Evolutionary conservation across 495 filamentous ascomycete genomes (phyloP).

Genomic region (Xylaria curta): DNA sequence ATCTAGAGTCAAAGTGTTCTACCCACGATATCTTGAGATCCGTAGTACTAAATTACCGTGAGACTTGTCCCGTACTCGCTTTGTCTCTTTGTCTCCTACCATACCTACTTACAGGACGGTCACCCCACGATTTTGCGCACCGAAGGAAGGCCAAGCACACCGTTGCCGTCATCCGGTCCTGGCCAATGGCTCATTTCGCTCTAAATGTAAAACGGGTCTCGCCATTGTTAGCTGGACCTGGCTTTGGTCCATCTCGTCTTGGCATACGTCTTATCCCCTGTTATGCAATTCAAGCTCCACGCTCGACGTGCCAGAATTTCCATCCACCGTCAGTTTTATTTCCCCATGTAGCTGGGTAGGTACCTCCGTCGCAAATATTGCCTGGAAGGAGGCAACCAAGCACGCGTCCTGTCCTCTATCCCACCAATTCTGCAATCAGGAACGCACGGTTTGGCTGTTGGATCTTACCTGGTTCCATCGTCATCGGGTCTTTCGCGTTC

Average conservation of each 20-base stretch:
- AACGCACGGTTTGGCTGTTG: constrained; percentile 1
- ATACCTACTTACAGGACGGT: background rate
- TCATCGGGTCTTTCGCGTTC: constrained; percentile 5
- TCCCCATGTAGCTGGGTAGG: background rate
- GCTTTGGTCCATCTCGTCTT: background rate
- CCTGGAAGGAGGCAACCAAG: constrained; percentile 20
- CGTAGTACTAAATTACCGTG: background rate
- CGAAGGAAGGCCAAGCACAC: background rate
- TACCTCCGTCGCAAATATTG: background rate
- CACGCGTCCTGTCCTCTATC: background rate
- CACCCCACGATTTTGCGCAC: background rate
- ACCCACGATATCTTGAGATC: background rate
- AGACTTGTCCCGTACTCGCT: background rate
- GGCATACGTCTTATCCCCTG: constrained; percentile 26
- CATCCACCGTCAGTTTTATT: background rate
- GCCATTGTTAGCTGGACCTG: constrained; percentile 1
- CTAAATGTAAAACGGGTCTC: constrained; percentile 22
- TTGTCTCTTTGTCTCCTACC: background rate
- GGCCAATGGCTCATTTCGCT: constrained; percentile 18
- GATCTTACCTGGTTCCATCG: background rate
- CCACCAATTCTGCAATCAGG: background rate
- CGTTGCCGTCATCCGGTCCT: constrained; percentile 8
- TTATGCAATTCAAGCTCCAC: constrained; percentile 26
- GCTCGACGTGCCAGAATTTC: background rate
- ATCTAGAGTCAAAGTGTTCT: background rate